Evolutionary conservation across 1,139 yeast species (phyloP).

Genomic region (Keqinozyma sinolaborantium): DNA sequence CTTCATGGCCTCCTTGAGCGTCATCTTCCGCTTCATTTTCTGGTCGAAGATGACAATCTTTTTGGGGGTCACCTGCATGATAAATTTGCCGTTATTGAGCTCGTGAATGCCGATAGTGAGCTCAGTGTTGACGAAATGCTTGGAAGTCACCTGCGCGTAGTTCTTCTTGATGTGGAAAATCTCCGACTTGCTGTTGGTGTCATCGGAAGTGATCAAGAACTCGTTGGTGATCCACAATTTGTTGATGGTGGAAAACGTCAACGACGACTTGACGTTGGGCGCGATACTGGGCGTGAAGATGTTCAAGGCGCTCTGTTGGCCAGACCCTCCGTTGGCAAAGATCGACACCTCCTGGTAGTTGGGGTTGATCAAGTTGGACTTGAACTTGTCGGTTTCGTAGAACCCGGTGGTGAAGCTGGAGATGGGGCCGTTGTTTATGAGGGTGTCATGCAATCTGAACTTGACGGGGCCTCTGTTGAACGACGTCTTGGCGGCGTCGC

Average conservation of each 20-base stretch:
- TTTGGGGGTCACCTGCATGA: slow-evolving; percentile 72
- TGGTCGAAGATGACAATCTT: slow-evolving; percentile 64
- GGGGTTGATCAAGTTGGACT: slow-evolving; percentile 67
- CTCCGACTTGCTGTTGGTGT: slow-evolving; percentile 60
- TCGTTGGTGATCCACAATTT: slow-evolving; percentile 68
- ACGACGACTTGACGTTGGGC: slow-evolving; percentile 63
- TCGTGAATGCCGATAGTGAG: slow-evolving; percentile 67
- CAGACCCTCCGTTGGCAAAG: slow-evolving; percentile 69
- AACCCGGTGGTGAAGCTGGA: slow-evolving; percentile 67
- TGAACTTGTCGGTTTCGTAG: slow-evolving; percentile 50
- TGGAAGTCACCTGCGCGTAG: slow-evolving; percentile 60
- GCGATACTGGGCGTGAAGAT: slow-evolving; percentile 62
- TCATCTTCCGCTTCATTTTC: slow-evolving; percentile 46
- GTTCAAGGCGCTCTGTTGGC: slow-evolving; percentile 51
- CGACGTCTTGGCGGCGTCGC: slow-evolving; percentile 33
- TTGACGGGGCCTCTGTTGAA: slow-evolving; percentile 27
- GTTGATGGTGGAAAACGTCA: slow-evolving; percentile 72
- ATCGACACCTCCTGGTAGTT: slow-evolving; percentile 62
- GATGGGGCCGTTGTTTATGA: slow-evolving; percentile 73
- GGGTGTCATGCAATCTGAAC: slow-evolving; percentile 48
- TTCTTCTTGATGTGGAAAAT: slow-evolving; percentile 68
- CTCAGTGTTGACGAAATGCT: slow-evolving; percentile 62
- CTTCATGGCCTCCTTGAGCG: slow-evolving; percentile 30
- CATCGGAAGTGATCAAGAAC: slow-evolving; percentile 74
- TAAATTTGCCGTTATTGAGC: slow-evolving; percentile 54